Base-by-base conservation (phyloP, 306 rosid genomes). In the Vigna angularis region DNA sequence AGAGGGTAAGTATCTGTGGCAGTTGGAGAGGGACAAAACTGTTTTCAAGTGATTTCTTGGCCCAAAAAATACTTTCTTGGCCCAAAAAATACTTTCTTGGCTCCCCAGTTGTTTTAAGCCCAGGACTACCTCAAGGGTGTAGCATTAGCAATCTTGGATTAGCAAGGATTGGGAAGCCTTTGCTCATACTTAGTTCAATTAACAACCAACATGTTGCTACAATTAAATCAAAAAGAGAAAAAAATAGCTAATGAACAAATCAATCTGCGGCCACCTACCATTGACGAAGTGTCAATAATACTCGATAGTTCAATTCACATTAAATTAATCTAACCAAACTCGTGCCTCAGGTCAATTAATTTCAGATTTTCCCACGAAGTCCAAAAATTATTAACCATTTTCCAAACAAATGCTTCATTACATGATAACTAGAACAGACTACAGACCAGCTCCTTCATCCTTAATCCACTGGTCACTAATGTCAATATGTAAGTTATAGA, bases 401-500 rank as follows among this genome's bases (percentile, higher is more conserved):
- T 74, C 75, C 32, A 56, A 18, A 40, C 16, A 44, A 6, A 30
- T 7, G 15, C 15, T 58, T 75, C 62, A 69, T 42, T 26, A 40
- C 22, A 45, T 59, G 17, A 69, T 47, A 40, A 42, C 32, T 49
- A 26, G 62, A 75, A 66, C 45, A 26, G 42, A 75, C 64, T 7
- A 44, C 4, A n/a, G 77, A 59, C 13, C 48, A 51, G 49, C 48
- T 48, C 59, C 57, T 49, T 28, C 59, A 40, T 9, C 6, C 42
- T 62, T 48, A 75, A 40, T 26, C 56, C 74, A 59, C 57, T 58
- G 22, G 63, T 52, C 72, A 30, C 63, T 53, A 32, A 52, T 53
- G 73, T 11, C 34, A 32, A 59, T 62, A 77, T 11, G 63, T 10
- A 76, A 79, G 53, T 22, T 52, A 49, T 47, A 36, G 74, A 30